A percentile compares a stretch with the other conserved stretches of the same genome.
phyloP scores from a whole-genome alignment of 2,329 filamentous ascomycete species.

The Apiospora marii region DNA sequence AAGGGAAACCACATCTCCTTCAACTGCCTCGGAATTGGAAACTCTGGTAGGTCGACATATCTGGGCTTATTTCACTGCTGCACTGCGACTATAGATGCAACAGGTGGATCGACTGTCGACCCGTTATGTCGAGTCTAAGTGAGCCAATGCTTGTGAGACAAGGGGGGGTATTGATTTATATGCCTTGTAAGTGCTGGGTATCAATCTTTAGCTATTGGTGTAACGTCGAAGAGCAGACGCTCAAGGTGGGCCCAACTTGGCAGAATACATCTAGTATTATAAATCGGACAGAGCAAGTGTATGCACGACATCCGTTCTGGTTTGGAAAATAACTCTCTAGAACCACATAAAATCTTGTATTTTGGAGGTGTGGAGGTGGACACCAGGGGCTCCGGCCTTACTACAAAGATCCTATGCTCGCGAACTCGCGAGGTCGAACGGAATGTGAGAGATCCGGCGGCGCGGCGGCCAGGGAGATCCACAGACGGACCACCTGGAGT shows the following conservation, averaged over 20 bases:
- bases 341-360: constrained; percentile 1
- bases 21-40: no score
- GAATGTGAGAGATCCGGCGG: neutral
- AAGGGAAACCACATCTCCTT: no score
- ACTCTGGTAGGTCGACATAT: no score
- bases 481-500: constrained; percentile 19
- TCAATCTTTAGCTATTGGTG: no score
- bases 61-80: no score
- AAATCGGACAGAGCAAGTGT: neutral
- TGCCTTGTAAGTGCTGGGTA: no score
- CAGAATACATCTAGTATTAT: neutral
- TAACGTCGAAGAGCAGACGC: no score
- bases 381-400: neutral
- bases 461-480: constrained; percentile 11
- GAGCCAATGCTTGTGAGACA: no score
- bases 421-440: neutral
- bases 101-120: no score
- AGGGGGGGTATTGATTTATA: no score
- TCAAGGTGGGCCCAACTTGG: constrained; percentile 1
- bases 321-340: neutral
- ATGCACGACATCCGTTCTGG: neutral
- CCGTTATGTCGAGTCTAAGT: no score
- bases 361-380: neutral
- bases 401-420: neutral
- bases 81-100: no score